Evolutionary conservation across 371 early-diverging fungal genomes (phyloP).

Genomic region (Aphelidium insulamus): DNA sequence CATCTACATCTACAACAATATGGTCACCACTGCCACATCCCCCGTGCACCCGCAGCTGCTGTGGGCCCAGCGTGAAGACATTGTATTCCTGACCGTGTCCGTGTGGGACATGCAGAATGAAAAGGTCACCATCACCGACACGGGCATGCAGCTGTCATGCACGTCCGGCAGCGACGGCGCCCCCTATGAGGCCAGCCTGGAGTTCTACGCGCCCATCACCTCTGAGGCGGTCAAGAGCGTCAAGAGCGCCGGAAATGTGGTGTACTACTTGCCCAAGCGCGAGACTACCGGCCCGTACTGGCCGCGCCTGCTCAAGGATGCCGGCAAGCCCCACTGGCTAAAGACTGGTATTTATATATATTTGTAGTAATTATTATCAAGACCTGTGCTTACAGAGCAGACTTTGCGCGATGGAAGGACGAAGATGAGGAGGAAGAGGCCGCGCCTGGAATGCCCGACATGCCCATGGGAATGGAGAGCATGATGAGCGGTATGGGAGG

Average conservation of each 20-base stretch:
- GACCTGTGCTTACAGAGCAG: slow-evolving; percentile 7
- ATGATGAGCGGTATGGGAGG: slow-evolving; percentile 5
- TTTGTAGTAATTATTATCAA: background rate
- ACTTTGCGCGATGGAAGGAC: slow-evolving; percentile 76
- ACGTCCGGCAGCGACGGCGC: slow-evolving; percentile 36
- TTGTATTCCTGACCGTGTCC: slow-evolving; percentile 66
- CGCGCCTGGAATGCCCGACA: too few species aligned
- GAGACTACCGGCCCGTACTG: slow-evolving; percentile 41
- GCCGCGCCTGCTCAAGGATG: slow-evolving; percentile 56
- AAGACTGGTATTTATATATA: too few species aligned
- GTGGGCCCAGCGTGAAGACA: slow-evolving; percentile 76
- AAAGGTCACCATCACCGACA: slow-evolving; percentile 35
- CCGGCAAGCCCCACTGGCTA: slow-evolving; percentile 42
- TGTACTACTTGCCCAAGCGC: slow-evolving; percentile 41
- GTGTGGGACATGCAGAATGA: slow-evolving; percentile 38
- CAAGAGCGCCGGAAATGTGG: slow-evolving; percentile 34
- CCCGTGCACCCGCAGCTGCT: too few species aligned
- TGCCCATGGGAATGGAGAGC: too few species aligned
- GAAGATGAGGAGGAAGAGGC: slow-evolving; percentile 83
- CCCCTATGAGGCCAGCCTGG: slow-evolving; percentile 46
- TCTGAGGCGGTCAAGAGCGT: slow-evolving; percentile 44
- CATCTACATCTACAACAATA: too few species aligned
- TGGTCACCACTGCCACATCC: too few species aligned
- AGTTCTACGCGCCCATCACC: slow-evolving; percentile 44
- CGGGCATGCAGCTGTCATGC: too few species aligned